These are phyloP conservation scores for Candida vaughaniae DNA, from an alignment of 805 yeast genomes.

Conservation along the genomic window DNA sequence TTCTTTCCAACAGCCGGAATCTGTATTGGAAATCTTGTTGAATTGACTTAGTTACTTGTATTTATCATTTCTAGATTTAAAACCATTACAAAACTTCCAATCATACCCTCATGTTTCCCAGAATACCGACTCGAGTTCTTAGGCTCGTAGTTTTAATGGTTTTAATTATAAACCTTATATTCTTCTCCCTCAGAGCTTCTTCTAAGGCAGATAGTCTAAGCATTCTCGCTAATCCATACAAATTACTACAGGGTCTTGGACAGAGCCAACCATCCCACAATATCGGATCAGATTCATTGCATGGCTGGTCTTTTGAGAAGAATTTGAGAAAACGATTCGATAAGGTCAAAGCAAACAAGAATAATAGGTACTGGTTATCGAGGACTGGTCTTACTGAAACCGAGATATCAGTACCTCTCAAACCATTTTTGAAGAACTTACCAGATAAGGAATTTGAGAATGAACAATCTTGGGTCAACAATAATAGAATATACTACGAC, in stretches of 20 bases:
- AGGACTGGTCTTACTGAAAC: conserved; percentile 21
- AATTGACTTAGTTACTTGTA: too few species aligned
- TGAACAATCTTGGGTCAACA: conserved; percentile 20
- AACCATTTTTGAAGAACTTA: conserved; percentile 13
- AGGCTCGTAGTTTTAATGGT: not conserved
- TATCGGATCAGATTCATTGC: conserved; percentile 1
- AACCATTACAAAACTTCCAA: too few species aligned
- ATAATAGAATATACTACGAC: conserved; percentile 37
- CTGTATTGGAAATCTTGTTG: too few species aligned
- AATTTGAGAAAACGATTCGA: conserved; percentile 9
- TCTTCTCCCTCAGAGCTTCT: not conserved
- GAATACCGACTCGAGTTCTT: conserved; percentile 1
- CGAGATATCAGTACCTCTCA: conserved; percentile 10
- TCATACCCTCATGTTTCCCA: conserved; percentile 5
- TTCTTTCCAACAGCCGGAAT: too few species aligned
- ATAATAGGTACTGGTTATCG: conserved; percentile 22
- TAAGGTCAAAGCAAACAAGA: conserved; percentile 15
- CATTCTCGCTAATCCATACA: not conserved
- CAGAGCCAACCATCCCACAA: conserved; percentile 7
- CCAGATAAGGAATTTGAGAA: conserved; percentile 10
- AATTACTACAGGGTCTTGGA: not conserved
- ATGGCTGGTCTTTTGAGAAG: conserved; percentile 3
- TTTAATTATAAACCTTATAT: not conserved
- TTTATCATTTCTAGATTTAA: too few species aligned
- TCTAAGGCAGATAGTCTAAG: not conserved